phyloP scores from a whole-genome alignment of 2,329 filamentous ascomycete species.

The Botrytis fragariae region DNA sequence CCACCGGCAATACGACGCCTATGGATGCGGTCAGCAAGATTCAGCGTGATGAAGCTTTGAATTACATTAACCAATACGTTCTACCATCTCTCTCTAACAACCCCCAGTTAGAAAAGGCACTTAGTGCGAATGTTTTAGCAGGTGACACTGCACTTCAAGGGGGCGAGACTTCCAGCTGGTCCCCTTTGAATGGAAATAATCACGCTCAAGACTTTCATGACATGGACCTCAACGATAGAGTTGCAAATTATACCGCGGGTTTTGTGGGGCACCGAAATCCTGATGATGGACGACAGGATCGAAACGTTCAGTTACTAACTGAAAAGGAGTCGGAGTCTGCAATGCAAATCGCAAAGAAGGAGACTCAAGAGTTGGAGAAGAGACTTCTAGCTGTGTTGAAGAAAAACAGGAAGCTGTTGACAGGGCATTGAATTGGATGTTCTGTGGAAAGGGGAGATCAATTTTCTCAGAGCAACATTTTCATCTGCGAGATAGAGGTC shows the following conservation, averaged over 20 bases:
- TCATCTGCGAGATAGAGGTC: background rate
- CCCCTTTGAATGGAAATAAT: constrained; percentile 28
- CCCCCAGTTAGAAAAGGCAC: constrained; percentile 38
- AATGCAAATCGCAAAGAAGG: constrained; percentile 50
- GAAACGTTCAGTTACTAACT: constrained; percentile 50
- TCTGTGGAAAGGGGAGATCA: background rate
- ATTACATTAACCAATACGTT: constrained; percentile 68
- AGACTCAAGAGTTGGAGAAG: constrained; percentile 62
- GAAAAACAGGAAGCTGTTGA: constrained; percentile 54
- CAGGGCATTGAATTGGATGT: constrained; percentile 33
- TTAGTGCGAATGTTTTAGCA: constrained; percentile 37
- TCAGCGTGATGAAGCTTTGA: constrained; percentile 63
- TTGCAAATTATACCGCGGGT: constrained; percentile 38
- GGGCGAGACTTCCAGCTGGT: constrained; percentile 32
- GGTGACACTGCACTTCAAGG: constrained; percentile 34
- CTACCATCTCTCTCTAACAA: constrained; percentile 47
- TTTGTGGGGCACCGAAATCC: constrained; percentile 35
- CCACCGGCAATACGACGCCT: constrained; percentile 36
- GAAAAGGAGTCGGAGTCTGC: constrained; percentile 62
- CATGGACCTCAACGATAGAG: constrained; percentile 31
- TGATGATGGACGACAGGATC: constrained; percentile 33
- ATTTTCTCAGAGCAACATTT: background rate
- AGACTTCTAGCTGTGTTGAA: constrained; percentile 57
- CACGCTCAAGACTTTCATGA: constrained; percentile 28
- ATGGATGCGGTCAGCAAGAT: constrained; percentile 63